phyloP scores from a whole-genome alignment of 768 basidiomycete species.

The Podaxis sp. region DNA sequence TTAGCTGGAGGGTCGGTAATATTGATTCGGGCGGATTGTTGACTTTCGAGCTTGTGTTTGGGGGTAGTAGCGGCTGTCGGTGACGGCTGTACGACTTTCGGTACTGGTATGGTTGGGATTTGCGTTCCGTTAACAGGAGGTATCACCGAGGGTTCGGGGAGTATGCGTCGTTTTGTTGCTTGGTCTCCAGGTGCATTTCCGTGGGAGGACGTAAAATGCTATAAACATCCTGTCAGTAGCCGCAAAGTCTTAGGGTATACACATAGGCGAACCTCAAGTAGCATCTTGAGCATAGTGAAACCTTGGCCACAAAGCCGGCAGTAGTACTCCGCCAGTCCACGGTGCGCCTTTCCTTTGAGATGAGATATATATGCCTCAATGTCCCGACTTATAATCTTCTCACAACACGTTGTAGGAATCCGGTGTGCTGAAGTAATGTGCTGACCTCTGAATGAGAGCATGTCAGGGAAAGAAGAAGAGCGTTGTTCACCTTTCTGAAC shows the following conservation, averaged over 20 bases:
- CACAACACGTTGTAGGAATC: not conserved
- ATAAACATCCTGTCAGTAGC: not conserved
- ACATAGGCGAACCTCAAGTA: not conserved
- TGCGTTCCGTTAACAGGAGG: too few relatives aligned
- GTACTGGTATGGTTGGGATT: too few relatives aligned
- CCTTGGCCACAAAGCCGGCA: not conserved
- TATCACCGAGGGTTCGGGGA: too few relatives aligned
- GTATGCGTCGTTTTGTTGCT: not conserved
- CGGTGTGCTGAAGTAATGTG: not conserved
- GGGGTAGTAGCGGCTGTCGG: too few relatives aligned
- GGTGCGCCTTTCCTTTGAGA: not conserved
- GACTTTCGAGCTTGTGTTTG: too few relatives aligned
- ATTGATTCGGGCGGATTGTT: too few relatives aligned
- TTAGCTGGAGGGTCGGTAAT: too few relatives aligned
- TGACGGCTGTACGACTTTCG: too few relatives aligned
- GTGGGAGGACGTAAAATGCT: not conserved
- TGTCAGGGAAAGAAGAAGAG: not conserved
- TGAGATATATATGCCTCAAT: not conserved
- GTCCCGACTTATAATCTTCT: not conserved
- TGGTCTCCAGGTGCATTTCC: not conserved
- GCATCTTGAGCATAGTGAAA: not conserved
- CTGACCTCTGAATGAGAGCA: not conserved
- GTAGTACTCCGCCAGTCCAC: not conserved
- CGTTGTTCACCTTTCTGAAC: not conserved
- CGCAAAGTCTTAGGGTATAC: not conserved